phyloP scores from a whole-genome alignment of 73 alveolate genomes.

The Stentor roeselii region DNA sequence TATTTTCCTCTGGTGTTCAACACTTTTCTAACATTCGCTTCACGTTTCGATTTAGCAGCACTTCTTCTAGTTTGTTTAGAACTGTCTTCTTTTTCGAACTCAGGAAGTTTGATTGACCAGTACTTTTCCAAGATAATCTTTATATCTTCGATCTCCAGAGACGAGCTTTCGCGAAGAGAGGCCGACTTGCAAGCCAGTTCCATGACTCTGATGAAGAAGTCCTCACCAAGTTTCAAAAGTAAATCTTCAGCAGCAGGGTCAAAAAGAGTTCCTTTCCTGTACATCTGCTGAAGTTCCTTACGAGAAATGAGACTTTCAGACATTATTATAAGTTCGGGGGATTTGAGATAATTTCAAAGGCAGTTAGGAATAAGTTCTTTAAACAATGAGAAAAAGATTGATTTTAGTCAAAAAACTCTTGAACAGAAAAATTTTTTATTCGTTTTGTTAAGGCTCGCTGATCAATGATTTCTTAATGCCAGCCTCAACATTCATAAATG shows the following conservation, averaged over 20 bases:
- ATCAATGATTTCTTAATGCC: too few relatives aligned
- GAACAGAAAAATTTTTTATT: not conserved
- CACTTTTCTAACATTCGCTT: slow-evolving; percentile 4
- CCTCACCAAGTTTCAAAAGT: slow-evolving; percentile 22
- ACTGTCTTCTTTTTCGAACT: slow-evolving; percentile 13
- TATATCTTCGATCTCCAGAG: not conserved
- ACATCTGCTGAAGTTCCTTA: not conserved
- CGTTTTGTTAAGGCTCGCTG: not conserved
- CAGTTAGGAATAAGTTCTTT: not conserved
- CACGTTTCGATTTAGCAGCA: not conserved
- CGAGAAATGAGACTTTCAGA: not conserved
- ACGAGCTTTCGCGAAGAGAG: not conserved
- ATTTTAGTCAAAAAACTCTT: too few relatives aligned
- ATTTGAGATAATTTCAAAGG: not conserved
- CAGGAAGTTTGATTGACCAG: slow-evolving; percentile 16
- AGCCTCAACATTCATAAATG: not conserved
- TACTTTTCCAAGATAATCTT: slow-evolving; percentile 20
- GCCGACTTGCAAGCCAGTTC: slow-evolving; percentile 18
- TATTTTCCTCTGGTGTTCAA: slow-evolving; percentile 9
- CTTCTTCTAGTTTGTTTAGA: slow-evolving; percentile 16
- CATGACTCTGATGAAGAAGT: not conserved
- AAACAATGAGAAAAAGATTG: not conserved
- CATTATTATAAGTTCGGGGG: not conserved
- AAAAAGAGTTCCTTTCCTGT: not conserved
- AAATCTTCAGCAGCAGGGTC: slow-evolving; percentile 21